phyloP scores from a whole-genome alignment of 495 filamentous ascomycete species.

The Lophiostoma macrostomum region DNA sequence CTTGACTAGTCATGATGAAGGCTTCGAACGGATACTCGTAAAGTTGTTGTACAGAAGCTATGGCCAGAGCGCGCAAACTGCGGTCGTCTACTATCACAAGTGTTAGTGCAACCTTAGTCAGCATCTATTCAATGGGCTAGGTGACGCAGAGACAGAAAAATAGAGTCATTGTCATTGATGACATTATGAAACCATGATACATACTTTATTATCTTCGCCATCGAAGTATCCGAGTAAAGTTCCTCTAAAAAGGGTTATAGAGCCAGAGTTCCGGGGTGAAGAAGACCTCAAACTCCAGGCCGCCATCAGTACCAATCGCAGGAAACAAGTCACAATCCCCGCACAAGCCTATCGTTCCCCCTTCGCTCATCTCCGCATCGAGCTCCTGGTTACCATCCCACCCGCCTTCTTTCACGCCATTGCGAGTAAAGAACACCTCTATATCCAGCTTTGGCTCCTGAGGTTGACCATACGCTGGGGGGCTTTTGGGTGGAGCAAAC shows the following conservation, averaged over 20 bases:
- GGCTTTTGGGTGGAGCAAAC: slow-evolving; percentile 47
- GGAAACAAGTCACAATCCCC: slow-evolving; percentile 78
- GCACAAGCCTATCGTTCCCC: slow-evolving; percentile 67
- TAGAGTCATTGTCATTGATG: too few species aligned
- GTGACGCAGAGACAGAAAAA: too few species aligned
- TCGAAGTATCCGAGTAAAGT: too few species aligned
- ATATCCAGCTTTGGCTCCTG: slow-evolving; percentile 41
- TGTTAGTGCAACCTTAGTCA: too few species aligned
- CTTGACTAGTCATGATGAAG: too few species aligned
- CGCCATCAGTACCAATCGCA: slow-evolving; percentile 73
- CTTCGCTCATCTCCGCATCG: slow-evolving; percentile 58
- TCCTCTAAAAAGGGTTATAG: slow-evolving; percentile 30
- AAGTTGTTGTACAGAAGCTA: too few species aligned
- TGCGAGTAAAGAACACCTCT: slow-evolving; percentile 74
- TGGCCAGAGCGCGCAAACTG: too few species aligned
- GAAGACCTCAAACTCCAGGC: slow-evolving; percentile 66
- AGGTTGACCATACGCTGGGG: slow-evolving; percentile 31
- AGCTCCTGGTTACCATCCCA: slow-evolving; percentile 87
- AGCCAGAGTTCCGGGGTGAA: slow-evolving; percentile 49
- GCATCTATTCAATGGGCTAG: too few species aligned
- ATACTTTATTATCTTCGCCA: too few species aligned
- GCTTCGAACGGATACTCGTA: too few species aligned
- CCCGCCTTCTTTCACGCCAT: slow-evolving; percentile 60
- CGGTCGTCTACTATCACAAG: too few species aligned
- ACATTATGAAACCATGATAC: too few species aligned